Evolutionary conservation across 2,329 filamentous ascomycete genomes (phyloP).

Genomic region (Blumeriella jaapii): DNA sequence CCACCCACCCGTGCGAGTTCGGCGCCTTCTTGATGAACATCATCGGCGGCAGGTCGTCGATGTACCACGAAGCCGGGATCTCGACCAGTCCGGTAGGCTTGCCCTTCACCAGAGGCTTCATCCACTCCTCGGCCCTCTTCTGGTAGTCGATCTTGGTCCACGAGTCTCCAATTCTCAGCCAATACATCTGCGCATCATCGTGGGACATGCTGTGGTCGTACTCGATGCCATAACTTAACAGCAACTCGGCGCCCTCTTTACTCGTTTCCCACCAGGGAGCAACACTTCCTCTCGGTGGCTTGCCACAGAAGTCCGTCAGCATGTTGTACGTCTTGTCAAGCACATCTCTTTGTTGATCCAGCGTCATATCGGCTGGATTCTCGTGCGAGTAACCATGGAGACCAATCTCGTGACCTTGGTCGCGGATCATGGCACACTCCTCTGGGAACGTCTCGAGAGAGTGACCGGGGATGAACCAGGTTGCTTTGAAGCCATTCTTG

Average conservation of each 20-base stretch:
- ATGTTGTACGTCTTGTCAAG: constrained; percentile 63
- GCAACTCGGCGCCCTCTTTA: constrained; percentile 52
- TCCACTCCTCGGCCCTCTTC: constrained; percentile 51
- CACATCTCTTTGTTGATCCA: constrained; percentile 66
- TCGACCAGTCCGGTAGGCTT: constrained; percentile 52
- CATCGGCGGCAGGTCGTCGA: constrained; percentile 56
- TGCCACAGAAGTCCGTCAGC: constrained; percentile 59
- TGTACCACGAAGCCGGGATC: constrained; percentile 50
- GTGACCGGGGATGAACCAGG: constrained; percentile 55
- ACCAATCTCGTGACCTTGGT: constrained; percentile 52
- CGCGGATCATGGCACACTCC: constrained; percentile 48
- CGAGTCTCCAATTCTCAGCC: constrained; percentile 48
- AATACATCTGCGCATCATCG: constrained; percentile 54
- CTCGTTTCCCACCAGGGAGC: constrained; percentile 68
- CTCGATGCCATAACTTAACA: constrained; percentile 55
- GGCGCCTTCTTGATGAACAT: constrained; percentile 59
- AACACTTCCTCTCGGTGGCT: constrained; percentile 59
- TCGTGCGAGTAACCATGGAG: constrained; percentile 66
- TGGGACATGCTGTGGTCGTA: constrained; percentile 60
- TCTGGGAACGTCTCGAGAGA: constrained; percentile 55
- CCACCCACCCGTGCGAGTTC: constrained; percentile 49
- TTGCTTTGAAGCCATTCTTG: constrained; percentile 61
- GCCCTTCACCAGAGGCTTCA: constrained; percentile 51
- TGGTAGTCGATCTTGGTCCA: constrained; percentile 60
- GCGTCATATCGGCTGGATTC: constrained; percentile 57